These are phyloP conservation scores for Prunella vulgaris DNA, from an alignment of 257 asterid genomes.

Conservation along the genomic window DNA sequence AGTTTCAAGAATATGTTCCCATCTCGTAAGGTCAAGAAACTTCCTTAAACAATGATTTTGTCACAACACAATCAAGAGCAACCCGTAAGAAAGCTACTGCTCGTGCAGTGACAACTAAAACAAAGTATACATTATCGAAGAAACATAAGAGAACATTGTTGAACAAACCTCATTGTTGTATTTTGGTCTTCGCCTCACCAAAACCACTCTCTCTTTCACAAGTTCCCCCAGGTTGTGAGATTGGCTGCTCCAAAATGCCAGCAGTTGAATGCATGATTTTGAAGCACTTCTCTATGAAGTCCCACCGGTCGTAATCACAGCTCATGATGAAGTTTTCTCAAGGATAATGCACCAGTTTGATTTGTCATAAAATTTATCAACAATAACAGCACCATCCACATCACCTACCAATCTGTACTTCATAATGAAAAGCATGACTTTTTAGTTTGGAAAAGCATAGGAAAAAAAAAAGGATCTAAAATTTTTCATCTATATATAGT, in stretches of 20 bases:
- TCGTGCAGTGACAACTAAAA: background rate
- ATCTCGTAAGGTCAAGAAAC: background rate
- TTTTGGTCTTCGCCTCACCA: background rate
- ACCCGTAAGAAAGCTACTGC: background rate
- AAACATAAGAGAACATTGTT: background rate
- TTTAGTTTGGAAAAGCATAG: too few relatives aligned
- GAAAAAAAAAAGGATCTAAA: background rate
- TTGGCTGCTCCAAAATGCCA: background rate
- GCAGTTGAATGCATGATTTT: background rate
- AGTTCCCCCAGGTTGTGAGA: slow-evolving; percentile 2
- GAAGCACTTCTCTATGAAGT: background rate
- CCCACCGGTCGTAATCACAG: background rate
- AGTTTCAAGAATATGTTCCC: background rate
- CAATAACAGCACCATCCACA: slow-evolving; percentile 64
- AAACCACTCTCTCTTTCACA: background rate
- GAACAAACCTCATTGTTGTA: background rate
- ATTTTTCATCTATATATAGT: background rate
- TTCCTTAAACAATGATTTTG: background rate
- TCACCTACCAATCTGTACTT: slow-evolving; percentile 58
- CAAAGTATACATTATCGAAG: background rate
- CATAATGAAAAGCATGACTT: background rate
- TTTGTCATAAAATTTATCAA: slow-evolving; percentile 80
- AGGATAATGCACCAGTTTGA: slow-evolving; percentile 95
- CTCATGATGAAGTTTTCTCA: slow-evolving; percentile 55
- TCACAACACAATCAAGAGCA: background rate